Base-by-base conservation (phyloP, 2,329 filamentous ascomycete genomes). In the Neoascochyta sp. region DNA sequence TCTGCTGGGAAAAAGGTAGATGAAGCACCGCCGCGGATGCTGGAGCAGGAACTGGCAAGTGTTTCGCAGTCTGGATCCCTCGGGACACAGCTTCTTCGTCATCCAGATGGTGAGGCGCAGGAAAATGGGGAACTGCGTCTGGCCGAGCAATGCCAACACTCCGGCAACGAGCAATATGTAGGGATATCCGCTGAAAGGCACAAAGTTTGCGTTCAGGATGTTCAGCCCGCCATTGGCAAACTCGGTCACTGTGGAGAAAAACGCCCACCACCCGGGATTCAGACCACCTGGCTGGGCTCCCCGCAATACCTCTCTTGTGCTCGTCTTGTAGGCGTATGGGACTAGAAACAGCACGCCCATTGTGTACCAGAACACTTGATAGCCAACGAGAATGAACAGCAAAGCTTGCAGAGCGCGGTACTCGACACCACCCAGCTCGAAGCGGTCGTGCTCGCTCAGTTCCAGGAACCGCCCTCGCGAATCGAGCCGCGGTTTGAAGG, bases 21-120 rank as follows among this genome's bases (percentile, higher is more conserved):
- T 80, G 46, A 78, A 81, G 43, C 76, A 80, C 5, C 78, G 65
- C 24, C 78, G 68, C 0, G 78, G 79, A 50, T 83, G 75, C 29
- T 80, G 70, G 8, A 83, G 68, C 1, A 82, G 62, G 41, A 81
- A 82, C 1, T 64, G 57, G 0, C 81, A 57, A 0, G 73, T 71
- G 19, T 71, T 68, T 2, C 60, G 57, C 26, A 65, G 64, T 0
- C 64, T 36, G 7, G 52, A 56, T 27, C 56, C 31, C 4, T 62
- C 51, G 0, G 72, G 69, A 1, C 65, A 51, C 3, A 70, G 29
- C 41, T 70, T 75, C 25, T 63, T 72, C 45, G 73, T 67, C 5
- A 53, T 55, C 76, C 76, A 83, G 20, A 83, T 70, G 7, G 74
- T 62, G 1, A 80, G 53, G 1, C 79, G 69, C 0, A 80, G 65